A percentile compares a stretch with the other conserved stretches of the same genome.
Evolutionary conservation across 306 rosid species (phyloP).

Genomic region (Cyamopsis tetragonoloba): DNA sequence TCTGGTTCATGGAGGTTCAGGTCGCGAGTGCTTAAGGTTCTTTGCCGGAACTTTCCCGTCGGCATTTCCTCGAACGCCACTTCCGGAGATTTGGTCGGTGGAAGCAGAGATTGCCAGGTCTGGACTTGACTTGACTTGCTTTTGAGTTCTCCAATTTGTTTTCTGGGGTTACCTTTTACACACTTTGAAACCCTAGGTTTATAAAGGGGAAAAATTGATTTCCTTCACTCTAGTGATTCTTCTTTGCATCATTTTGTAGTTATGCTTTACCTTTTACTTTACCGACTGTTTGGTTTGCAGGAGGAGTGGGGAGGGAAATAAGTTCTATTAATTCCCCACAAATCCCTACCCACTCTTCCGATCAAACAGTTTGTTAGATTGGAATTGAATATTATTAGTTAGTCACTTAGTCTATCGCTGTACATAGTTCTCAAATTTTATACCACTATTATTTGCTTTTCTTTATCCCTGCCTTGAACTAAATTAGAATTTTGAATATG

Average conservation of each 20-base stretch:
- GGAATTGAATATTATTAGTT: conserved; percentile 11
- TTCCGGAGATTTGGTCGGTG: conserved; percentile 49
- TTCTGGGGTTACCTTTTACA: not conserved
- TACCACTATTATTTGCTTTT: not conserved
- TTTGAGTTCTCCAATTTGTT: not conserved
- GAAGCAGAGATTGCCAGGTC: conserved; percentile 55
- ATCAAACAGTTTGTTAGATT: no score
- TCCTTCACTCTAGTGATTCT: not conserved
- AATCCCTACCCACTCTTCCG: no score
- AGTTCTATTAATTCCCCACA: no score
- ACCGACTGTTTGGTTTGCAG: no score
- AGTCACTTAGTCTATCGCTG: conserved; percentile 17
- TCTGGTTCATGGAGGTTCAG: conserved; percentile 74
- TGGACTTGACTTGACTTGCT: conserved; percentile 35
- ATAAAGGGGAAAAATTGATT: not conserved
- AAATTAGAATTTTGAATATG: no score
- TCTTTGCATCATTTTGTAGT: not conserved
- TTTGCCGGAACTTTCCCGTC: conserved; percentile 43
- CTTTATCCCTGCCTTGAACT: not conserved
- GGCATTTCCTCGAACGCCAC: conserved; percentile 34
- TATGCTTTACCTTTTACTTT: no score
- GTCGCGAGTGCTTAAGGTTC: conserved; percentile 49
- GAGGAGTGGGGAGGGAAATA: no score
- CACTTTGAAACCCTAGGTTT: conserved; percentile 30
- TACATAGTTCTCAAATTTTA: conserved; percentile 15